Evolutionary conservation across 2,329 filamentous ascomycete species (phyloP).

Genomic region (Pseudocercospora fuligena): DNA sequence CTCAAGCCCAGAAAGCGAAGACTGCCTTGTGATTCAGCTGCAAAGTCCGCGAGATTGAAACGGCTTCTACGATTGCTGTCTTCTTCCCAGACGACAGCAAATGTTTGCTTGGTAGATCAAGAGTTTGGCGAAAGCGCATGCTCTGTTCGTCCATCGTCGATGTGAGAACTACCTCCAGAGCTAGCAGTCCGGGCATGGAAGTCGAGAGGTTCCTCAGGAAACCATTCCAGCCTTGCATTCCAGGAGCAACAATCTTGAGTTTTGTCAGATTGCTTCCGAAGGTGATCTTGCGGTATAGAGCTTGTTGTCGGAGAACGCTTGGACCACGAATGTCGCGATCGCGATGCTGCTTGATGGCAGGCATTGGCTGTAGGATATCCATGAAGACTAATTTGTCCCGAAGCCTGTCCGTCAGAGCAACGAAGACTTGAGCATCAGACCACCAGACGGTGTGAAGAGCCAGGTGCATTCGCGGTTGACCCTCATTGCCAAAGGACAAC

Average conservation of each 20-base stretch:
- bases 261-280: not conserved
- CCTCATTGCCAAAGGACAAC: constrained; percentile 5
- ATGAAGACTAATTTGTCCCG: not conserved
- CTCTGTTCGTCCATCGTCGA: constrained; percentile 9
- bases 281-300: not conserved
- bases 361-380: constrained; percentile 14
- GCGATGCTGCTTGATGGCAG: constrained; percentile 1
- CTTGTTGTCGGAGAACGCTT: constrained; percentile 1
- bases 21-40: not conserved
- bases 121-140: constrained; percentile 5
- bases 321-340: not conserved
- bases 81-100: not conserved
- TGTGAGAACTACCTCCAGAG: not conserved
- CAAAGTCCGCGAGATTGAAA: not conserved
- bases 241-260: constrained; percentile 1
- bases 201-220: not conserved
- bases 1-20: not conserved
- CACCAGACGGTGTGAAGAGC: constrained; percentile 15
- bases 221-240: constrained; percentile 4
- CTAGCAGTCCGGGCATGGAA: not conserved
- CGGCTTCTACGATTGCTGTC: not conserved
- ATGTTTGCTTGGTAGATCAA: not conserved
- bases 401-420: not conserved
- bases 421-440: constrained; percentile 13
- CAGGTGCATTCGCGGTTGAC: constrained; percentile 4